Evolutionary conservation across 257 asterid species (phyloP), one percentile per base, ranked within the genome.

Genomic region (Misopates orontium): DNA sequence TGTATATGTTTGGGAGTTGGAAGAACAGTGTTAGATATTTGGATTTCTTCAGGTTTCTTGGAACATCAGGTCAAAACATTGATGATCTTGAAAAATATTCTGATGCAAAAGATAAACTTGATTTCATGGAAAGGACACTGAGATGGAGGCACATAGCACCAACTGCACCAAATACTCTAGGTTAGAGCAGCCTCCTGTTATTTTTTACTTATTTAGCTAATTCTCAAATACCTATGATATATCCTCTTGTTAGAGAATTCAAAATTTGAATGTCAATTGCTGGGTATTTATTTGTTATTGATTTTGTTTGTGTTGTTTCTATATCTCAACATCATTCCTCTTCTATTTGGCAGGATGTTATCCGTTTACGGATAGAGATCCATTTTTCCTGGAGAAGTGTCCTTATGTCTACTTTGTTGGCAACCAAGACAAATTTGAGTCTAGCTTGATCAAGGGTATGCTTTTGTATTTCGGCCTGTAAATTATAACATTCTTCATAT

Each of bases 91-190:
- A 78, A 77, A 86, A 82, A 74, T 90, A 94, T 81, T 83, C 96
- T 45, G 87, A 88, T 64, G 97, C 93, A 16, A 67, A 76, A 51
- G 77, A 71, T 73, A 85, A 72, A 74, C 75, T 88, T 63, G 96
- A 73, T 59, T 90, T 86, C 71, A 60, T 94, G 85, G 99, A 90
- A 78, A 84, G 99, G 84, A 90, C 96, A 45, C 66, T 94, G 83
- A 82, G 85, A 84, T 94, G 99, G 97, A 85, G 99, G 72, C 99
- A 90, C 81, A 60, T 94, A 41, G 97, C 97, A 73, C 99, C 99
- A 61, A 86, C 99, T 9, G 89, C 97, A 47, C 97, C 97, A 48
- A 94, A 86, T 68, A 94, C 99, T 67, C 95, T 94, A 73, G 99
- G 99, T 90, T 69, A 60, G 48, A 22, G 70, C 69, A 50, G 67